Evolutionary conservation across 2,329 filamentous ascomycete species (phyloP), one percentile per base, ranked within the genome.

Genomic region (Ophiostoma tasmaniense): DNA sequence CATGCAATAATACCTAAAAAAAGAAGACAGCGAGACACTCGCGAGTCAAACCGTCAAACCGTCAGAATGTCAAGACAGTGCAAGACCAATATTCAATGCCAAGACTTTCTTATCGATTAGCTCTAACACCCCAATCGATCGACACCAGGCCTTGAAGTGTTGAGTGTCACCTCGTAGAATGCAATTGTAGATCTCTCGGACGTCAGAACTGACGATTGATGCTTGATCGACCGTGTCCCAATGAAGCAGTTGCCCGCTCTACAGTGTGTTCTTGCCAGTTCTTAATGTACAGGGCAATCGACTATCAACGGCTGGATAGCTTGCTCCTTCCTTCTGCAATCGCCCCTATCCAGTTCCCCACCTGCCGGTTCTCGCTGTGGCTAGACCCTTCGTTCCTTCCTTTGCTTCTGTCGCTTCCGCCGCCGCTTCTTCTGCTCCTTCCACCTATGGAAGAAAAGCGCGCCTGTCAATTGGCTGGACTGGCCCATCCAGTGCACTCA

Each of bases 351-450:
- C 20, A 20, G 42, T 52, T 33, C 39, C 28, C 50, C 30, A n/a
- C 65, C 50, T 45, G 37, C n/a, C 39, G 64, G 28, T 45, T 33
- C 50, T 39, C 22, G 14, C 11, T 20, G 22, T 22, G 52, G 66
- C 66, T 59, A 67, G 50, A 45, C 66, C 66, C 13, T 25, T 67
- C 50, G n/a, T 61, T 62, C 35, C 37, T 64, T 67, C 66, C 39
- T 45, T 39, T 35, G 59, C 37, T 64, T 67, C 52, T 45, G 52
- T 33, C 42, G 66, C 66, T 52, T 59, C 67, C 42, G 14, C 20
- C 20, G 50, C 50, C 20, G 50, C 50, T 22, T 55, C 42, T 20
- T 50, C n/a, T 55, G 50, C 25, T 22, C 22, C 50, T 55, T 55
- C 50, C 55, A 61, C 22, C 55, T 20, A 22, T 7, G 20, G 42